phyloP scores from a whole-genome alignment of 2,329 filamentous ascomycete genomes.

The Macroventuria anomochaeta region DNA sequence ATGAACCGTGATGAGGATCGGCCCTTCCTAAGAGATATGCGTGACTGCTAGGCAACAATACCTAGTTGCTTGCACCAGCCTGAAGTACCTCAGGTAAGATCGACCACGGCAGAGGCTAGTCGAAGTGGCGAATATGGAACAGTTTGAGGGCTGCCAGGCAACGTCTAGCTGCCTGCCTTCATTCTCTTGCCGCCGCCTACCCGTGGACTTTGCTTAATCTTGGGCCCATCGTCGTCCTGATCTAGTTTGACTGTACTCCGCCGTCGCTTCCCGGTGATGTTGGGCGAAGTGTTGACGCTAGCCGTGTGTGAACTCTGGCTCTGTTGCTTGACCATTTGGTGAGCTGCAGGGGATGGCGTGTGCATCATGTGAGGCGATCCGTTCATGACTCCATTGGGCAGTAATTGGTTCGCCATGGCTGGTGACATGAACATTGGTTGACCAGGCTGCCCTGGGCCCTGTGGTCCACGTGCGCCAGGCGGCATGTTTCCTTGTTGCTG shows the following conservation, averaged over 20 bases:
- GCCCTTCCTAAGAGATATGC: too few species aligned
- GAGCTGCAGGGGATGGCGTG: conserved; percentile 55
- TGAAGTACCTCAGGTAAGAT: background rate
- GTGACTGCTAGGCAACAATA: background rate
- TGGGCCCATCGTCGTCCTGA: conserved; percentile 58
- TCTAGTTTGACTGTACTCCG: conserved; percentile 68
- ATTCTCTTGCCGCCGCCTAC: conserved; percentile 50
- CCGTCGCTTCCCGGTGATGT: conserved; percentile 65
- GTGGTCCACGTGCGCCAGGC: conserved; percentile 42
- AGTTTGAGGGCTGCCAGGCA: background rate
- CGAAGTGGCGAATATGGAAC: background rate
- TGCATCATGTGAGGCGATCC: conserved; percentile 57
- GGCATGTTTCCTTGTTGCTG: conserved; percentile 41
- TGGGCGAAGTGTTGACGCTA: conserved; percentile 69
- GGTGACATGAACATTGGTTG: conserved; percentile 63
- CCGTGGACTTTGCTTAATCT: conserved; percentile 56
- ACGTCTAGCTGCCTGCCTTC: conserved; percentile 35
- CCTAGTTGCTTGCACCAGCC: background rate
- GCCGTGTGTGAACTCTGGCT: conserved; percentile 61
- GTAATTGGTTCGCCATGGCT: conserved; percentile 61
- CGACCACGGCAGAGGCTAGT: background rate
- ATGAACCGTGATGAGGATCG: background rate
- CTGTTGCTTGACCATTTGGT: conserved; percentile 63
- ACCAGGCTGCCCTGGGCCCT: conserved; percentile 39
- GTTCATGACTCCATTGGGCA: conserved; percentile 57